Conservation (phyloP, 208 protist species). For the Lotmaria passim region DNA sequence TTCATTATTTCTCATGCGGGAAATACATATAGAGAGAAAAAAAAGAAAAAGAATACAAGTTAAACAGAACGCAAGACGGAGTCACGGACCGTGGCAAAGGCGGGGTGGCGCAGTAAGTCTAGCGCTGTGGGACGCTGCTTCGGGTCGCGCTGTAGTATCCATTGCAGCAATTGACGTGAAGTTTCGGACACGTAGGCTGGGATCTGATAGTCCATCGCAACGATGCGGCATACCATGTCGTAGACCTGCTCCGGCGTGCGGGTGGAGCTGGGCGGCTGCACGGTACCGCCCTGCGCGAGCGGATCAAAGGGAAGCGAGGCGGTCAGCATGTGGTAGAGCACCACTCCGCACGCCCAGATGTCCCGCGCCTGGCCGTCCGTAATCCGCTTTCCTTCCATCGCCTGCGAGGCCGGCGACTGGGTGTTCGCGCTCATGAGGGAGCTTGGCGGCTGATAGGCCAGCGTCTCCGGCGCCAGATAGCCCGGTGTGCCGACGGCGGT, state of each 20-base stretch:
- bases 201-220: slow-evolving; percentile 62
- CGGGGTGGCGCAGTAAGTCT: slow-evolving; percentile 50
- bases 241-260: slow-evolving; percentile 41
- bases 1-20: too few relatives aligned
- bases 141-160: slow-evolving; percentile 49
- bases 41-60: neutral
- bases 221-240: slow-evolving; percentile 57
- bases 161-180: slow-evolving; percentile 46
- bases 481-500: slow-evolving; percentile 71
- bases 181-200: slow-evolving; percentile 45
- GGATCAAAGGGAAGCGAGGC: slow-evolving; percentile 84
- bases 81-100: slow-evolving; percentile 26
- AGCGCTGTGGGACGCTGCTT: slow-evolving; percentile 39
- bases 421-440: slow-evolving; percentile 35
- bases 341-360: slow-evolving; percentile 94
- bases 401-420: neutral
- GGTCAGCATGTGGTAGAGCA: slow-evolving; percentile 92
- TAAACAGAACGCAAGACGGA: slow-evolving; percentile 13
- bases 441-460: slow-evolving; percentile 45
- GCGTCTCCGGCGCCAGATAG: slow-evolving; percentile 86
- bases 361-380: slow-evolving; percentile 88
- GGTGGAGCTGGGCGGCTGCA: slow-evolving; percentile 17
- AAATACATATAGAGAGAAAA: too few relatives aligned
- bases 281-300: slow-evolving; percentile 28
- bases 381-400: slow-evolving; percentile 19